These are phyloP conservation scores for Hypoxylon sp. DNA, from an alignment of 2,329 filamentous ascomycete genomes.

Conservation along the genomic window DNA sequence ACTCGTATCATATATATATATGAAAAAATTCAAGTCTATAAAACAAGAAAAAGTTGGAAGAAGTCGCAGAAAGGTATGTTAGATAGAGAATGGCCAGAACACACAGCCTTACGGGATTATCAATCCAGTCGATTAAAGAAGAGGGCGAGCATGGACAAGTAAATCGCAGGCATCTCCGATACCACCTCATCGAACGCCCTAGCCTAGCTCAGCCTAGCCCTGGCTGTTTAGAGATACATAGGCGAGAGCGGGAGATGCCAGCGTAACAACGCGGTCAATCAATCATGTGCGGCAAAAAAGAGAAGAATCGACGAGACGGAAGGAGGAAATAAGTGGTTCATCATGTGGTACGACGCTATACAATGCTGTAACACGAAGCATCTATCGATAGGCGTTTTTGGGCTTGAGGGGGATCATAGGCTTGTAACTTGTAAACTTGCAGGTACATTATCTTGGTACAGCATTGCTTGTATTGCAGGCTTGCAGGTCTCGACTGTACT, in stretches of 20 bases:
- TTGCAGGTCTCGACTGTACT: constrained; percentile 1
- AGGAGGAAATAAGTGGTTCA: constrained; percentile 4
- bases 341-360: constrained; percentile 16
- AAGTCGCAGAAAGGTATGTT: constrained; percentile 14
- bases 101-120: constrained; percentile 36
- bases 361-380: constrained; percentile 18
- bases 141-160: constrained; percentile 12
- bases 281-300: constrained; percentile 29
- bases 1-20: constrained; percentile 11
- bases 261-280: constrained; percentile 27
- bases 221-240: constrained; percentile 34
- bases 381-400: constrained; percentile 12
- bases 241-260: constrained; percentile 33
- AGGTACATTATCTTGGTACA: background rate
- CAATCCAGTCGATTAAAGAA: constrained; percentile 23
- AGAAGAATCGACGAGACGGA: constrained; percentile 2
- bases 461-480: background rate
- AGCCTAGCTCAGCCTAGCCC: constrained; percentile 39
- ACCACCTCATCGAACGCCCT: constrained; percentile 33
- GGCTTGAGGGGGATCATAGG: constrained; percentile 3
- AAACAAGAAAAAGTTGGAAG: constrained; percentile 6
- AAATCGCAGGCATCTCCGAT: constrained; percentile 35
- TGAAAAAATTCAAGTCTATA: background rate
- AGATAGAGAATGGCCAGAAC: constrained; percentile 15
- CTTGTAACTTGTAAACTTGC: background rate